Conservation (phyloP, 1,284 basidiomycete genomes). For the Microbotryum silenes-acaulis region DNA sequence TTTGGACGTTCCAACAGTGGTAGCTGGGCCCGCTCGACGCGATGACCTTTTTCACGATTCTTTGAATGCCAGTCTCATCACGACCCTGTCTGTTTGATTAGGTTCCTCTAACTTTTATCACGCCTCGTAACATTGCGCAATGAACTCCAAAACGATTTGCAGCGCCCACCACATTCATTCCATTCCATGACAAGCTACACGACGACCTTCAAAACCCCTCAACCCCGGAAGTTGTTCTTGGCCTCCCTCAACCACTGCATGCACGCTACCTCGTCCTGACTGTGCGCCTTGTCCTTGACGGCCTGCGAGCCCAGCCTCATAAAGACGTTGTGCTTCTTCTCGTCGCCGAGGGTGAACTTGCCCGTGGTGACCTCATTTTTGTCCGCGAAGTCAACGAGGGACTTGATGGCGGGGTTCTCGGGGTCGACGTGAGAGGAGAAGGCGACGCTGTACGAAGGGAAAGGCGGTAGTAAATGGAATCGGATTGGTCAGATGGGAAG, state of each 20-base stretch:
- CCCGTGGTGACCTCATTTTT: constrained; percentile 58
- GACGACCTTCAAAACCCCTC: constrained; percentile 38
- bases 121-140: too few species aligned
- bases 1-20: constrained; percentile 55
- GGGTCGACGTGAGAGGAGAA: constrained; percentile 54
- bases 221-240: too few species aligned
- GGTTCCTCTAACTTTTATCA: too few species aligned
- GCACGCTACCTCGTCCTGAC: constrained; percentile 28
- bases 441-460: constrained; percentile 37
- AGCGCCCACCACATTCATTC: too few species aligned
- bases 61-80: too few species aligned
- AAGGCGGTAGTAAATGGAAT: constrained; percentile 11
- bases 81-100: too few species aligned
- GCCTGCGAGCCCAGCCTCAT: neutral
- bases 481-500: too few species aligned
- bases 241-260: too few species aligned
- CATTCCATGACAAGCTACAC: constrained; percentile 16
- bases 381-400: constrained; percentile 51
- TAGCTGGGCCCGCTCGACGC: too few species aligned
- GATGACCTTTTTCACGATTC: too few species aligned
- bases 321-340: constrained; percentile 47
- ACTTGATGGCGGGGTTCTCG: constrained; percentile 50
- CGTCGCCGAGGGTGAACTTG: constrained; percentile 72
- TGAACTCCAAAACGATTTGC: too few species aligned
- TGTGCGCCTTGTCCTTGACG: constrained; percentile 33